Evolutionary conservation across 345 rosid species (phyloP).

Genomic region (Eucalyptus melliodora): DNA sequence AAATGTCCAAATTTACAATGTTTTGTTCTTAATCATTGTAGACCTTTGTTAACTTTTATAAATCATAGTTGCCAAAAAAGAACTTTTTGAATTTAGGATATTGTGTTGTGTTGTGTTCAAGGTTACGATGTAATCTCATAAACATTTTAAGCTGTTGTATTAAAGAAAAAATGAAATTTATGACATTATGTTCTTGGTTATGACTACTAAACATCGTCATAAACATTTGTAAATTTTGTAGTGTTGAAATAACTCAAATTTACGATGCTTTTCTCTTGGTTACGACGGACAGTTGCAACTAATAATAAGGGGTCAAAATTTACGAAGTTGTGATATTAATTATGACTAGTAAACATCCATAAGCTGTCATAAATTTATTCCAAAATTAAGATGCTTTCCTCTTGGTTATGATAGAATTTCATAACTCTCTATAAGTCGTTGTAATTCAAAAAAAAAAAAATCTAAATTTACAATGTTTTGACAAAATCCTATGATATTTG

Average conservation of each 20-base stretch:
- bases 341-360: not conserved
- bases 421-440: not conserved
- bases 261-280: not conserved
- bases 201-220: not conserved
- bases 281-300: accelerated
- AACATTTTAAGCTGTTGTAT: not conserved
- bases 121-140: not conserved
- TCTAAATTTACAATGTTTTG: not conserved
- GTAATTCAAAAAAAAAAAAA: no score
- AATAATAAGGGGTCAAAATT: not conserved
- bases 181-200: not conserved
- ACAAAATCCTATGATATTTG: not conserved
- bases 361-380: not conserved
- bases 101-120: not conserved
- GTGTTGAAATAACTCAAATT: not conserved
- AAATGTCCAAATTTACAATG: no score
- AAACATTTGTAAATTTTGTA: not conserved
- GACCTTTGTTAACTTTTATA: no score
- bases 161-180: not conserved
- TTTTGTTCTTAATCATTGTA: no score
- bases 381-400: not conserved
- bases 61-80: no score
- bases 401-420: not conserved
- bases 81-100: not conserved
- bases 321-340: not conserved